Evolutionary conservation across 768 basidiomycete species (phyloP).

Genomic region (Imleria badia): DNA sequence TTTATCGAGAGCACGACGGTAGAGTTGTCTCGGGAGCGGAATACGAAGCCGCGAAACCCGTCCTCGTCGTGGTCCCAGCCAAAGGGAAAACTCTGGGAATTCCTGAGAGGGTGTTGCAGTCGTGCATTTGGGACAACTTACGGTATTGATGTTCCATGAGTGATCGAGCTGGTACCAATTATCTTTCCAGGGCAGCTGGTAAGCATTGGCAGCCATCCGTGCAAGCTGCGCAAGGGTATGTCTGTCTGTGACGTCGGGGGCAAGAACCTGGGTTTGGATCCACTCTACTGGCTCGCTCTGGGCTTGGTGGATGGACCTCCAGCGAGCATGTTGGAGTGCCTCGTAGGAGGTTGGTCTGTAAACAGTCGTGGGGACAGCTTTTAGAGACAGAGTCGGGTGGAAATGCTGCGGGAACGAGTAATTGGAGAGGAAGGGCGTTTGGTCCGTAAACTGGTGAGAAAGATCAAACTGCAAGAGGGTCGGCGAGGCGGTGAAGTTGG

Average conservation of each 20-base stretch:
- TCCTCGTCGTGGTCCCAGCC: constrained; percentile 68
- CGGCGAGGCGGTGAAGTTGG: background rate
- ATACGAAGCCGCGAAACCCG: constrained; percentile 91
- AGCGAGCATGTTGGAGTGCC: constrained; percentile 51
- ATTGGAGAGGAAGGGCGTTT: constrained; percentile 1
- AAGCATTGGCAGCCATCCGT: constrained; percentile 88
- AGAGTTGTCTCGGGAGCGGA: constrained; percentile 72
- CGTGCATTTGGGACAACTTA: constrained; percentile 20
- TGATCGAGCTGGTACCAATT: constrained; percentile 83
- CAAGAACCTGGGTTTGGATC: constrained; percentile 64
- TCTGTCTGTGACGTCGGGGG: constrained; percentile 75
- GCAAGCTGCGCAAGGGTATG: constrained; percentile 83
- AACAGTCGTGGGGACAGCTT: constrained; percentile 49
- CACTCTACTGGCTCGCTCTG: constrained; percentile 62
- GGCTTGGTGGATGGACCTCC: constrained; percentile 45
- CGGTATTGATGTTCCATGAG: constrained; percentile 62
- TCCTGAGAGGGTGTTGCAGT: constrained; percentile 4
- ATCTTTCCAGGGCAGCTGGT: constrained; percentile 63
- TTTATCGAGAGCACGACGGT: constrained; percentile 90
- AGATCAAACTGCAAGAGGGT: constrained; percentile 24
- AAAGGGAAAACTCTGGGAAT: constrained; percentile 68
- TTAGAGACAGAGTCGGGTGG: constrained; percentile 32
- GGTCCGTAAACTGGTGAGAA: constrained; percentile 14
- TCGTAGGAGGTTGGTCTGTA: constrained; percentile 57
- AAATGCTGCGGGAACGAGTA: constrained; percentile 6